Evolutionary conservation across 352 stramenopile species (phyloP), one percentile per base, ranked within the genome.

Genomic region (Discostella stelligera): DNA sequence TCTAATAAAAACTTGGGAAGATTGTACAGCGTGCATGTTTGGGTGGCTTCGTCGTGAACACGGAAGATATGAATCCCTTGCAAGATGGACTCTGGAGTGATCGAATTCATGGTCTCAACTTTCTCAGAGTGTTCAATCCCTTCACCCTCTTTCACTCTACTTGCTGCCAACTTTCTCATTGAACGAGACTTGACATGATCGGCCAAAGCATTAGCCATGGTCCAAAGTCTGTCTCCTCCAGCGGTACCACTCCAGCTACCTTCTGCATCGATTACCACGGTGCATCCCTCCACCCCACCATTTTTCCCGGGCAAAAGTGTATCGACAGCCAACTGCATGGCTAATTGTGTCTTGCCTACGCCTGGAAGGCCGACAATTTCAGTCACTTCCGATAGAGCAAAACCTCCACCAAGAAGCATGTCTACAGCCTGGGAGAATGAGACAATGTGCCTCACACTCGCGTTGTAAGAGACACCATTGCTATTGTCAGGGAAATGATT

Each of bases 221-320:
- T 66, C 14, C 79, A 87, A 5, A 95, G 88, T 53, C 96, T 91
- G 62, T 97, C 93, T 6, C 74, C 72, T 6, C 95, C 83, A 18
- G 56, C 63, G 37, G 49, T 53, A 56, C 48, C 56, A 30, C 94
- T 85, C 69, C 98, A 98, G 80, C 92, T 96, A 1, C 95, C 95
- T 85, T 98, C 96, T 21, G 89, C 82, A 82, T 96, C 95, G 91
- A 91, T 96, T 84, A 97, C 94, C 5, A 94, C 52, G 4, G 84
- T 78, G 52, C 80, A 72, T 21, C 90, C 90, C 44, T 82, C 69
- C 0, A 92, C 78, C 21, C 90, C 90, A 8, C 89, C 89, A 66
- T 89, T 84, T 21, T 62, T 46, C 14, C 18, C 52, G 8, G 89
- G 86, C 8, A 94, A 77, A 50, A 71, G 66, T 11, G 84, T 66